phyloP scores from a whole-genome alignment of 2,329 filamentous ascomycete species.

The Fusarium globosum region DNA sequence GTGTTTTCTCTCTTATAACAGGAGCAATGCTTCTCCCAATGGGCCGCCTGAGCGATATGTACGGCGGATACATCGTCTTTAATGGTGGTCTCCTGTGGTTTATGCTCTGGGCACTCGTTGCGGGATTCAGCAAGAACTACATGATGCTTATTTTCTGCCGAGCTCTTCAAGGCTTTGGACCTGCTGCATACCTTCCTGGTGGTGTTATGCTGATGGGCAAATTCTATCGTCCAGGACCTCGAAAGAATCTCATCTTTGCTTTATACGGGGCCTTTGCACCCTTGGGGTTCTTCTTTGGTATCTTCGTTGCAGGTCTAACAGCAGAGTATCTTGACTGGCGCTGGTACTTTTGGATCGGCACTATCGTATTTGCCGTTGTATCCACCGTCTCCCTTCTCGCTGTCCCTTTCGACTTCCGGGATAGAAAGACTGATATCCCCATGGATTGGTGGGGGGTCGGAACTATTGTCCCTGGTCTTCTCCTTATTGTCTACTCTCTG shows the following conservation, averaged over 20 bases:
- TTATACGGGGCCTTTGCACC: constrained; percentile 69
- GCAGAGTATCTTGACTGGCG: constrained; percentile 71
- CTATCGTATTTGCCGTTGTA: constrained; percentile 57
- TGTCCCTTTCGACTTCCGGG: constrained; percentile 51
- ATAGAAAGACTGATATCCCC: constrained; percentile 36
- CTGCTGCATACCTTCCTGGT: constrained; percentile 77
- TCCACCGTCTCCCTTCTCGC: constrained; percentile 57
- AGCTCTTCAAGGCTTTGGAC: constrained; percentile 78
- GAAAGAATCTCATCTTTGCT: constrained; percentile 75
- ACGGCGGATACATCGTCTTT: constrained; percentile 71
- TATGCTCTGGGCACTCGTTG: constrained; percentile 73
- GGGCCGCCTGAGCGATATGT: constrained; percentile 71
- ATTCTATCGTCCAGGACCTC: constrained; percentile 74
- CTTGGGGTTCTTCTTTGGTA: constrained; percentile 71
- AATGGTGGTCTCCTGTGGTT: constrained; percentile 72
- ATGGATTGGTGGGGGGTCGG: constrained; percentile 73
- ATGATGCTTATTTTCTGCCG: constrained; percentile 79
- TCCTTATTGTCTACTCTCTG: constrained; percentile 74
- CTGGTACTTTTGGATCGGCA: constrained; percentile 78
- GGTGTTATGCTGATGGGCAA: constrained; percentile 77
- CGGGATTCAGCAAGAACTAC: constrained; percentile 75
- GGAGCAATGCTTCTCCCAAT: constrained; percentile 70
- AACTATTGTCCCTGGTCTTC: constrained; percentile 66
- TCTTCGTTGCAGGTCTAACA: constrained; percentile 72
- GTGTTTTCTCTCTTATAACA: constrained; percentile 68